Evolutionary conservation across 805 yeast genomes (phyloP).

Genomic region (Kazachstania africana): DNA sequence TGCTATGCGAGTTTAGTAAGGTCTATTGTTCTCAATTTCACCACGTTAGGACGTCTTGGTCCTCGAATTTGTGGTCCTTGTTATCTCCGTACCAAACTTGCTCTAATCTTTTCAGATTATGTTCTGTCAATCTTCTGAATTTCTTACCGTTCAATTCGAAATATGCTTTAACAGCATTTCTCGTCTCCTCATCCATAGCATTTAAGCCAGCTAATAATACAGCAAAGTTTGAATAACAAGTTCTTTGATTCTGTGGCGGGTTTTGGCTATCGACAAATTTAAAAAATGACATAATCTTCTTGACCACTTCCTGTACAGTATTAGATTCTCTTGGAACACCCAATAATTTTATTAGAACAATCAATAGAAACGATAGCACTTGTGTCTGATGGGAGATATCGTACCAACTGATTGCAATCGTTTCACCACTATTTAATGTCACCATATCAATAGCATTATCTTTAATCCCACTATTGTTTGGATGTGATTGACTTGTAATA

Average conservation of each 20-base stretch:
- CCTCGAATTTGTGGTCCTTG: slow-evolving; percentile 21
- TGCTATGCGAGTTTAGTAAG: too few relatives aligned
- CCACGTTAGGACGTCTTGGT: slow-evolving; percentile 28
- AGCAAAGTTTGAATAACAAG: slow-evolving; percentile 28
- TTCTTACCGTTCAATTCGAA: slow-evolving; percentile 22
- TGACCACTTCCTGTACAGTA: slow-evolving; percentile 25
- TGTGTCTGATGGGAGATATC: slow-evolving; percentile 29
- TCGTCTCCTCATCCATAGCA: slow-evolving; percentile 25
- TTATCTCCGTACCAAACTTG: slow-evolving; percentile 26
- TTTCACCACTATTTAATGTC: slow-evolving; percentile 16
- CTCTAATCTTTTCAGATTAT: slow-evolving; percentile 24
- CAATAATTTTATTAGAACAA: slow-evolving; percentile 22
- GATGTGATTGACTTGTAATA: slow-evolving; percentile 23
- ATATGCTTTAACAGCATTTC: slow-evolving; percentile 21
- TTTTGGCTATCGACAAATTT: slow-evolving; percentile 24
- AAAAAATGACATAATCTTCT: slow-evolving; percentile 23
- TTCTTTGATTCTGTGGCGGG: slow-evolving; percentile 27
- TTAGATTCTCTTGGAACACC: slow-evolving; percentile 25
- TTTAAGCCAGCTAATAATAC: slow-evolving; percentile 27
- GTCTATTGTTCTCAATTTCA: slow-evolving; percentile 19
- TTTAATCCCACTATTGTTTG: slow-evolving; percentile 21
- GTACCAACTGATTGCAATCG: slow-evolving; percentile 27
- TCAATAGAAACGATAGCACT: slow-evolving; percentile 24
- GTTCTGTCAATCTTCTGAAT: slow-evolving; percentile 25
- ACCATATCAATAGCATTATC: slow-evolving; percentile 28